phyloP scores from a whole-genome alignment of 192 early-diverging fungal genomes.

The Neocallimastix lanati region DNA sequence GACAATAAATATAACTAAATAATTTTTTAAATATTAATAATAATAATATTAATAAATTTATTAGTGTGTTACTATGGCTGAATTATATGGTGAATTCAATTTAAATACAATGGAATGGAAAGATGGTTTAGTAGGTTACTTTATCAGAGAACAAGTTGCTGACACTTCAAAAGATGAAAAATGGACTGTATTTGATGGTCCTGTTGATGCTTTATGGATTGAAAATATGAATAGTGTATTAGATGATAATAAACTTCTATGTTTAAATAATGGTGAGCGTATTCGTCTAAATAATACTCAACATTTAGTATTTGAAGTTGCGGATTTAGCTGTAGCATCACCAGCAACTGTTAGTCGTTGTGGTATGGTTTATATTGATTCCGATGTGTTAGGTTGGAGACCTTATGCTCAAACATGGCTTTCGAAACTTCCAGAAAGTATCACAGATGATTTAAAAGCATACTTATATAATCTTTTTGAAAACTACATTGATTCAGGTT shows the following conservation, averaged over 20 bases:
- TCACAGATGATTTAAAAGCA: constrained; percentile 18
- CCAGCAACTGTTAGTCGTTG: constrained; percentile 39
- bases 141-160: constrained; percentile 32
- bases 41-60: not conserved
- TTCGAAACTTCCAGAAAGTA: constrained; percentile 12
- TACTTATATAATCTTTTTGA: constrained; percentile 13
- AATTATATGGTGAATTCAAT: constrained; percentile 43
- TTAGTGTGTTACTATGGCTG: constrained; percentile 34
- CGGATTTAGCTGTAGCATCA: constrained; percentile 39
- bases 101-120: constrained; percentile 47
- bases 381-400: constrained; percentile 27
- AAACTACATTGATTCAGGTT: constrained; percentile 24
- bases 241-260: constrained; percentile 46
- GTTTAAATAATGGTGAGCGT: constrained; percentile 40
- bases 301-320: constrained; percentile 49
- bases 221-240: constrained; percentile 46
- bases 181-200: constrained; percentile 42
- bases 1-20: too few relatives aligned
- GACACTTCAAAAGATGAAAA: constrained; percentile 31
- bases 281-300: constrained; percentile 39
- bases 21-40: too few relatives aligned
- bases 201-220: constrained; percentile 43
- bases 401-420: constrained; percentile 25
- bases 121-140: constrained; percentile 32
- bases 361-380: constrained; percentile 49